Conservation (phyloP, 2,329 filamentous ascomycete species). For the Fusarium sp. region DNA sequence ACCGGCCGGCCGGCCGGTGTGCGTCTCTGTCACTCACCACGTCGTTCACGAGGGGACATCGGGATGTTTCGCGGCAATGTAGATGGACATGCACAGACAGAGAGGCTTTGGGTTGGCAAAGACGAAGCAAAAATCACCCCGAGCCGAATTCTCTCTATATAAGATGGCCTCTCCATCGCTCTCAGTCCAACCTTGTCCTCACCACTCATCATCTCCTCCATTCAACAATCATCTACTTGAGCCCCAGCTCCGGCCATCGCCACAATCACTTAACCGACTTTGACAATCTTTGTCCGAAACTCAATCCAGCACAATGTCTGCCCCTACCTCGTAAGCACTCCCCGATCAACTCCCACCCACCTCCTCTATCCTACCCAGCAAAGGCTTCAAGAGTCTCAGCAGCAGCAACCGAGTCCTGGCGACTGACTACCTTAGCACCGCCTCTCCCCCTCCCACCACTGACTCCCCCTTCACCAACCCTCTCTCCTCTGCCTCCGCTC, state of each 20-base stretch:
- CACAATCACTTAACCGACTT: constrained; percentile 14
- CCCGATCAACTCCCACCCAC: neutral
- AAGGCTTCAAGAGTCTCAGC: constrained; percentile 8
- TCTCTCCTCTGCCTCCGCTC: constrained; percentile 22
- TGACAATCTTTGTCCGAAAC: constrained; percentile 31
- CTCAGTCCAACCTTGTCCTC: constrained; percentile 26
- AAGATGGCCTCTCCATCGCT: constrained; percentile 33
- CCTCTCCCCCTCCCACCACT: constrained; percentile 10
- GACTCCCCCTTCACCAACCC: constrained; percentile 36
- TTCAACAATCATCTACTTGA: constrained; percentile 39
- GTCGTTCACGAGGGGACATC: constrained; percentile 15
- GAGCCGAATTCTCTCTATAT: constrained; percentile 36
- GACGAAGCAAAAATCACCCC: constrained; percentile 17
- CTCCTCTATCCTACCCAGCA: neutral
- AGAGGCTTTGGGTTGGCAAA: constrained; percentile 5
- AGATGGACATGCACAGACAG: constrained; percentile 12
- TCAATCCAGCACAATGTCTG: constrained; percentile 42
- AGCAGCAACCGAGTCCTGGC: constrained; percentile 29
- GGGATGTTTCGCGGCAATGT: constrained; percentile 35
- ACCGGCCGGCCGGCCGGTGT: neutral
- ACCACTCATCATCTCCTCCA: constrained; percentile 37
- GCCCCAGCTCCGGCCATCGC: constrained; percentile 33
- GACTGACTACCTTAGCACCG: constrained; percentile 6
- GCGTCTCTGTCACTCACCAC: neutral
- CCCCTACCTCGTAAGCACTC: constrained; percentile 40